Evolutionary conservation across 306 rosid genomes (phyloP).

Genomic region (Dryas alaskensis): DNA sequence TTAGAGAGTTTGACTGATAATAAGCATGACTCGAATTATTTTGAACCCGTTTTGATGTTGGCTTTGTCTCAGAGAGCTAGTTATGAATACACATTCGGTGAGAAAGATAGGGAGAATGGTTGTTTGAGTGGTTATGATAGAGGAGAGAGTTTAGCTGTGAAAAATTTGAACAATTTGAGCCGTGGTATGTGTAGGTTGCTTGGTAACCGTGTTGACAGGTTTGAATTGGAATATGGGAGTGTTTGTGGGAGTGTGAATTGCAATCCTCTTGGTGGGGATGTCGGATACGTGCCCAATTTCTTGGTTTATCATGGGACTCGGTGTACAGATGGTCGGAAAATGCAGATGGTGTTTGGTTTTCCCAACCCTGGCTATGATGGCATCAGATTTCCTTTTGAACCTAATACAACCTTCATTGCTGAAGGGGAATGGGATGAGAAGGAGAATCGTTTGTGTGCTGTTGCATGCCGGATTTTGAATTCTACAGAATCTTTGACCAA

Average conservation of each 20-base stretch:
- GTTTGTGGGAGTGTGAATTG: constrained; percentile 49
- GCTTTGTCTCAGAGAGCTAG: constrained; percentile 41
- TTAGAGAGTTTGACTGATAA: constrained; percentile 54
- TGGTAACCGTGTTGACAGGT: constrained; percentile 27
- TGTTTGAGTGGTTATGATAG: constrained; percentile 39
- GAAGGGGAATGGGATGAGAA: constrained; percentile 85
- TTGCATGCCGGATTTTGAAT: constrained; percentile 66
- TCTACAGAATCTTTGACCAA: constrained; percentile 32
- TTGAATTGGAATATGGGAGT: constrained; percentile 57
- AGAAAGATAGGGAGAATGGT: constrained; percentile 29
- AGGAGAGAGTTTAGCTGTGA: constrained; percentile 33
- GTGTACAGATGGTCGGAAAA: constrained; percentile 43
- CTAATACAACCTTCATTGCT: constrained; percentile 49
- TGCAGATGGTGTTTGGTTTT: constrained; percentile 70
- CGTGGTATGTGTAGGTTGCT: constrained; percentile 43
- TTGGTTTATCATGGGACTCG: constrained; percentile 40
- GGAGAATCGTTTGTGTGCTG: constrained; percentile 51
- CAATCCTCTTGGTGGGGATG: constrained; percentile 50
- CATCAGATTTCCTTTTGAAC: constrained; percentile 44
- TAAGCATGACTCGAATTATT: constrained; percentile 26
- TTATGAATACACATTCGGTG: constrained; percentile 46
- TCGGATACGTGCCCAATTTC: constrained; percentile 37
- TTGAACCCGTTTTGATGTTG: constrained; percentile 54
- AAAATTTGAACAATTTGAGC: constrained; percentile 9
- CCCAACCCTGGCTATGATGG: constrained; percentile 27